These are phyloP conservation scores for Glomus cerebriforme DNA, from an alignment of 192 early-diverging fungal species.

Conservation along the genomic window DNA sequence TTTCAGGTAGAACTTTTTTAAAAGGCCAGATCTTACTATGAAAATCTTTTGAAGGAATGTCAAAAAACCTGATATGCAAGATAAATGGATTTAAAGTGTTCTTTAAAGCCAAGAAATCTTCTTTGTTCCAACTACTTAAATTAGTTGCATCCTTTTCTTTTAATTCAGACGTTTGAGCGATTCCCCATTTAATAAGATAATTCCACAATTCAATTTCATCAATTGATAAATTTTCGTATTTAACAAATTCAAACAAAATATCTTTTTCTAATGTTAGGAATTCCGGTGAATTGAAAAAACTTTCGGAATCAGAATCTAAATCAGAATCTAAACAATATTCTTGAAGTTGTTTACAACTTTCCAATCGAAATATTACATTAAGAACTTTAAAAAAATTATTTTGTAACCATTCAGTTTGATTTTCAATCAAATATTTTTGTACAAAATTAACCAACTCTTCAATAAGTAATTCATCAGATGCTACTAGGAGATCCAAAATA, in stretches of 20 bases:
- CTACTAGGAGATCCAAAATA: slow-evolving; percentile 13
- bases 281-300: slow-evolving; percentile 4
- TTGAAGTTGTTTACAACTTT: slow-evolving; percentile 13
- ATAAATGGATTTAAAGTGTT: slow-evolving; percentile 3
- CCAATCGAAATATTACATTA: neutral
- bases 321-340: slow-evolving; percentile 4
- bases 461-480: slow-evolving; percentile 24
- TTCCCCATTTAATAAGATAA: slow-evolving; percentile 24
- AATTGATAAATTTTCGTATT: neutral
- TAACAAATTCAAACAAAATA: slow-evolving; percentile 3
- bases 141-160: neutral
- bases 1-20: neutral
- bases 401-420: slow-evolving; percentile 7
- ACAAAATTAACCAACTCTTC: slow-evolving; percentile 7
- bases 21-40: neutral
- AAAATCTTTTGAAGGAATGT: slow-evolving; percentile 18
- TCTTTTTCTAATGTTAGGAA: slow-evolving; percentile 11
- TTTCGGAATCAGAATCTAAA: slow-evolving; percentile 14
- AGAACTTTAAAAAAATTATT: slow-evolving; percentile 14
- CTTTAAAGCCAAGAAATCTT: neutral
- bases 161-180: neutral
- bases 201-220: slow-evolving; percentile 26
- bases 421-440: slow-evolving; percentile 16
- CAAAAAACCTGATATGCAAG: slow-evolving; percentile 4
- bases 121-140: neutral